Percentiles rank a stretch among this genome's conserved stretches.
phyloP scores from a whole-genome alignment of 768 basidiomycete species.

The Pulveroboletus sp. region DNA sequence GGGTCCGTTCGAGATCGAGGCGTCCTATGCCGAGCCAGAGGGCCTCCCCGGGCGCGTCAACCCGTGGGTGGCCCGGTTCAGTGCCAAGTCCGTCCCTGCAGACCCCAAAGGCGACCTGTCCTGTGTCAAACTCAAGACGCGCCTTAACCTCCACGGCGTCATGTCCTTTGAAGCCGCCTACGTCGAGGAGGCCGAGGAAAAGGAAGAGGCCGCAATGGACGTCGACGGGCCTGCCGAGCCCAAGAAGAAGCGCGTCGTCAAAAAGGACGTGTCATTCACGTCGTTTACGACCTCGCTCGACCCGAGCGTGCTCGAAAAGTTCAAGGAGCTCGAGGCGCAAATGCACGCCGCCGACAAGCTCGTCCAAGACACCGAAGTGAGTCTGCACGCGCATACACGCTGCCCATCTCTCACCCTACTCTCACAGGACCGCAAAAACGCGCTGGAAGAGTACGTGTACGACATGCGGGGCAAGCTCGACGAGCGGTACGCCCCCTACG shows the following conservation, averaged over 20 bases:
- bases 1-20: constrained; percentile 84
- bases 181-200: constrained; percentile 77
- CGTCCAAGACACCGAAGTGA: constrained; percentile 93
- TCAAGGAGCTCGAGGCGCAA: constrained; percentile 78
- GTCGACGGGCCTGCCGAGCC: constrained; percentile 46
- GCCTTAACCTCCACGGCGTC: constrained; percentile 82
- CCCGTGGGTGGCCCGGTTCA: constrained; percentile 81
- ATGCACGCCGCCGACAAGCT: constrained; percentile 94
- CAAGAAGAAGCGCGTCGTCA: constrained; percentile 84
- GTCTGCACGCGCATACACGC: constrained; percentile 25
- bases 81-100: constrained; percentile 74
- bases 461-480: constrained; percentile 93
- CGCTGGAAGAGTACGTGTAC: constrained; percentile 97
- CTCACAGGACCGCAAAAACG: constrained; percentile 92
- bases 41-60: constrained; percentile 74
- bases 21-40: constrained; percentile 71
- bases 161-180: constrained; percentile 85
- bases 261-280: constrained; percentile 80
- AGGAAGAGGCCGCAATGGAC: constrained; percentile 62
- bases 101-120: constrained; percentile 68
- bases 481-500: constrained; percentile 75
- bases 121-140: constrained; percentile 86
- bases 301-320: constrained; percentile 54
- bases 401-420: not conserved
- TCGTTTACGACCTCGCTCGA: constrained; percentile 63